These are phyloP conservation scores for Tetramitus jugosus DNA, from an alignment of 208 protist species.

Conservation along the genomic window DNA sequence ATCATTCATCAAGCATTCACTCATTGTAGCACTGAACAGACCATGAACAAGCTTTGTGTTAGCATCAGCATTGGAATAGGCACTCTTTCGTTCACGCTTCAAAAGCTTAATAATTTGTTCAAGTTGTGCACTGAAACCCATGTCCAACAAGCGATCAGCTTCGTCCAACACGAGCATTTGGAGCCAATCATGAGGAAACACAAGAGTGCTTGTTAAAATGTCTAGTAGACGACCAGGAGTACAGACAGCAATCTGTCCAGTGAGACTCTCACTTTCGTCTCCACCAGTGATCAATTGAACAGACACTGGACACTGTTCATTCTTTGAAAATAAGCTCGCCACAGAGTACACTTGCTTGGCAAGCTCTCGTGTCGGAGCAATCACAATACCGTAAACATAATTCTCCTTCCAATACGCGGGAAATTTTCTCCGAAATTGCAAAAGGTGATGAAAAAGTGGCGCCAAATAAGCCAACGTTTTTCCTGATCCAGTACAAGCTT, in stretches of 20 bases:
- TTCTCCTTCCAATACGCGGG: constrained; percentile 36
- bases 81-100: no score
- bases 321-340: constrained; percentile 58
- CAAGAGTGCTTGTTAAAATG: constrained; percentile 57
- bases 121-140: constrained; percentile 79
- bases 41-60: no score
- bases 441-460: constrained; percentile 70
- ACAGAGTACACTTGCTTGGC: constrained; percentile 80
- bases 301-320: constrained; percentile 46
- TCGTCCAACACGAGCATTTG: constrained; percentile 83
- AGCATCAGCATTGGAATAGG: not conserved
- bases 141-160: constrained; percentile 78
- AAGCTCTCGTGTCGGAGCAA: constrained; percentile 82
- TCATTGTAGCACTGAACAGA: constrained; percentile 84
- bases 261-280: constrained; percentile 45
- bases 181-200: constrained; percentile 63
- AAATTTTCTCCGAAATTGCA: constrained; percentile 51
- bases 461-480: constrained; percentile 85
- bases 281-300: constrained; percentile 73
- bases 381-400: constrained; percentile 66
- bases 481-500: constrained; percentile 81
- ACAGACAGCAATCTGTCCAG: constrained; percentile 69
- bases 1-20: constrained; percentile 71
- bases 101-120: constrained; percentile 72
- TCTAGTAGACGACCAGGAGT: constrained; percentile 78